Evolutionary conservation across 2,329 filamentous ascomycete genomes (phyloP).

Genomic region (Nemania sp.): DNA sequence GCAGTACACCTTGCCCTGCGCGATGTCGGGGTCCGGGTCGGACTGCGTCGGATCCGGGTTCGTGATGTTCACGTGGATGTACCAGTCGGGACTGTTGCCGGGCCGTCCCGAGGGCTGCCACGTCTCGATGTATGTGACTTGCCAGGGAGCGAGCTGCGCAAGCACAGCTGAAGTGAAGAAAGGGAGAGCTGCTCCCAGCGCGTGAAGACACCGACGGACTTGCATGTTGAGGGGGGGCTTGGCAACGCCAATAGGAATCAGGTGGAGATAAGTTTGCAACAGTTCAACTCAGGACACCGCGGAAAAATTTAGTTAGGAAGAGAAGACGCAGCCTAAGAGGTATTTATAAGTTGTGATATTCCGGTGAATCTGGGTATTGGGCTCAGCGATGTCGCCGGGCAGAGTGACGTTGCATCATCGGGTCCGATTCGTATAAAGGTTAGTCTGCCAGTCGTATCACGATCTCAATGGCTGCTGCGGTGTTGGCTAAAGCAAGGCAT

Average conservation of each 20-base stretch:
- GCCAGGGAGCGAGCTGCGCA: constrained; percentile 31
- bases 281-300: no score
- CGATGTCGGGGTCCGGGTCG: constrained; percentile 18
- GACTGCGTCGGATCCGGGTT: constrained; percentile 35
- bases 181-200: not conserved
- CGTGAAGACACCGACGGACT: not conserved
- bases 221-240: constrained; percentile 1
- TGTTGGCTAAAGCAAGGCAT: constrained; percentile 1
- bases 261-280: not conserved
- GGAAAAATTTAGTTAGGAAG: not conserved
- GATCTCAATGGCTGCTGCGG: not conserved
- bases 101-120: constrained; percentile 36
- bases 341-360: not conserved
- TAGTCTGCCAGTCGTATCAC: not conserved
- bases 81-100: constrained; percentile 27
- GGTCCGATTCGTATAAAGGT: not conserved
- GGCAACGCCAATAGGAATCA: not conserved
- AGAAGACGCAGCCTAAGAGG: not conserved
- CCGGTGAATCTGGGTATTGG: not conserved
- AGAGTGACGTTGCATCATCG: constrained; percentile 6
- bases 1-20: constrained; percentile 34
- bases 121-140: constrained; percentile 33
- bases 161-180: not conserved
- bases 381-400: not conserved
- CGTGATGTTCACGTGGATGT: constrained; percentile 33